Evolutionary conservation across 2,329 filamentous ascomycete species (phyloP).

Genomic region (Sporothrix dimorphospora): DNA sequence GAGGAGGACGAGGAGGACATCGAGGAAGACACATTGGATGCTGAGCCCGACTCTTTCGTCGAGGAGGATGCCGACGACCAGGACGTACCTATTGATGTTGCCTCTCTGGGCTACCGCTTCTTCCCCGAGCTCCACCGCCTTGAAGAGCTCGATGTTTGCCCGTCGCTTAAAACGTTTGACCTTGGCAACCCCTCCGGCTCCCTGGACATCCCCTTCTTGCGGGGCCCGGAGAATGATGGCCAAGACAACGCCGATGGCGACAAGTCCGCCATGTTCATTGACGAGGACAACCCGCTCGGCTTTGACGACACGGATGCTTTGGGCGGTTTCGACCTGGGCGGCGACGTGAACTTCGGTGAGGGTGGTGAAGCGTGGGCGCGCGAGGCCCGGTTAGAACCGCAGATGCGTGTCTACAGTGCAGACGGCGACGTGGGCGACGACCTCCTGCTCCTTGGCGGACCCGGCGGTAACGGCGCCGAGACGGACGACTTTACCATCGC

Average conservation of each 20-base stretch:
- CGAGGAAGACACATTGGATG: background rate
- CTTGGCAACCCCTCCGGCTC: constrained; percentile 83
- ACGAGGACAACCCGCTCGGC: constrained; percentile 81
- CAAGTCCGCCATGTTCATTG: constrained; percentile 79
- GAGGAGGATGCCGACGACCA: constrained; percentile 42
- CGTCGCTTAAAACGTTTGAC: constrained; percentile 91
- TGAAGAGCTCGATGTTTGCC: constrained; percentile 89
- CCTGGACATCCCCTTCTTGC: constrained; percentile 88
- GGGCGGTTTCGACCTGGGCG: constrained; percentile 70
- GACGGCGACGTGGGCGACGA: constrained; percentile 59
- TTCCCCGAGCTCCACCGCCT: constrained; percentile 79
- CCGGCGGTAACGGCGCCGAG: constrained; percentile 36
- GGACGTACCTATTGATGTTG: constrained; percentile 78
- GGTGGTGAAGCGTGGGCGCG: constrained; percentile 95
- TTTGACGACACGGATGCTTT: constrained; percentile 81
- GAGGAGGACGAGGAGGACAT: constrained; percentile 49
- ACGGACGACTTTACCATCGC: constrained; percentile 77
- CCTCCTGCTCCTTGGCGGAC: constrained; percentile 53
- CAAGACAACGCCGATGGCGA: constrained; percentile 59
- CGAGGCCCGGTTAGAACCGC: constrained; percentile 83
- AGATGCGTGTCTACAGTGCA: constrained; percentile 76
- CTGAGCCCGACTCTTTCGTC: background rate
- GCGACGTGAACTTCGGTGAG: constrained; percentile 85
- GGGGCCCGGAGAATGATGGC: constrained; percentile 76
- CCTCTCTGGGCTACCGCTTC: constrained; percentile 74